Conservation (phyloP, 176 grass and related monocot species). For the Avena sativa region DNA sequence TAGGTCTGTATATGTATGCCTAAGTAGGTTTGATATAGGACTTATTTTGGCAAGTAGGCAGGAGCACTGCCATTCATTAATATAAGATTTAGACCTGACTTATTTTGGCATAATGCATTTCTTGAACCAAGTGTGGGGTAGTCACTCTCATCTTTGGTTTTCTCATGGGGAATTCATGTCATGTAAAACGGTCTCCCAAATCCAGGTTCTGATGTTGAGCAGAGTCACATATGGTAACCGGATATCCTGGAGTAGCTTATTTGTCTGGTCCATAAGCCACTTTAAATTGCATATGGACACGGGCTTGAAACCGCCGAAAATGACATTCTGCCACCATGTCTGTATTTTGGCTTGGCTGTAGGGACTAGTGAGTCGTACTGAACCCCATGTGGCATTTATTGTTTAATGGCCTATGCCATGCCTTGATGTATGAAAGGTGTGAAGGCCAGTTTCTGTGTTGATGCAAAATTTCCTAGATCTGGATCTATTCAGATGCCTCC, state of each 20-base stretch:
- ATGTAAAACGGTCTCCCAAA: neutral
- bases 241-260: neutral
- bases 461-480: neutral
- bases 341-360: neutral
- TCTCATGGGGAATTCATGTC: neutral
- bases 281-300: neutral
- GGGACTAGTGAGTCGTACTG: neutral
- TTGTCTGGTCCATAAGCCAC: neutral
- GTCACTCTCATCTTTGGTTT: neutral
- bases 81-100: neutral
- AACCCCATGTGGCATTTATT: slow-evolving; percentile 34
- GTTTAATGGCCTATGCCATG: neutral
- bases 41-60: neutral
- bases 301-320: neutral
- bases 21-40: neutral
- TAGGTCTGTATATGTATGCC: neutral
- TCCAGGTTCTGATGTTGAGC: neutral
- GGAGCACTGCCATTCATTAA: neutral
- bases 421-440: neutral
- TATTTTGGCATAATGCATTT: slow-evolving; percentile 1
- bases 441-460: neutral
- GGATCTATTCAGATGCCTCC: slow-evolving; percentile 14
- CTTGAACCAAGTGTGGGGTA: neutral
- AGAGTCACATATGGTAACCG: neutral
- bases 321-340: neutral